Base-by-base conservation (phyloP, 192 early-diverging fungal genomes). In the Coemansia sp. region DNA sequence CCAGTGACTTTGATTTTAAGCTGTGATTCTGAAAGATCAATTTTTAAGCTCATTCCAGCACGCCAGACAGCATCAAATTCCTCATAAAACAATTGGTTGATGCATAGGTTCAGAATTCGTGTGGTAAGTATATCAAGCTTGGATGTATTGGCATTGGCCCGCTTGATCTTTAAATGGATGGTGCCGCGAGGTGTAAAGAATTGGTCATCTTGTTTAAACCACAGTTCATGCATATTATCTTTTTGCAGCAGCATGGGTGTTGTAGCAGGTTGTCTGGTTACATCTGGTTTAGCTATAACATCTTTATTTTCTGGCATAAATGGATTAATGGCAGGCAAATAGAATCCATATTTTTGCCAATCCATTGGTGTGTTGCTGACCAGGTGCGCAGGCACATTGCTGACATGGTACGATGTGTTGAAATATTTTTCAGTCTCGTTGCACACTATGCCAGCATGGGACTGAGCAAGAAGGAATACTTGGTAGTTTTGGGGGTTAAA, bases 171-270 rank as follows among this genome's bases (percentile, higher is more conserved):
- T 14, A 54, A 25, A 25, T 54, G 6, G 12, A 54, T 23, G 27
- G 14, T 31, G n/a, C 89, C 92, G 60, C 90, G 89, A n/a, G 94
- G 96, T 3, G 91, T 84, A 82, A 86, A 90, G 62, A 93, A 98
- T 1, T 81, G 90, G 65, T 94, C 89, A 69, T 98, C 96, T 59
- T 90, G 88, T 65, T 94, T 94, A 62, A 92, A 86, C 96, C 96
- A 98, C 62, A 94, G 59, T 8, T 93, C 85, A 22, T 53, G 16
- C 17, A 14, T 41, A 11, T 74, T 64, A 0, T 21, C 53, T 41
- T 38, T 49, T 19, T 49, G 43, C 14, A 74, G 37, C 23, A 68
- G 57, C 22, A 23, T 45, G 11, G 63, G 72, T 12, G 2, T 23
- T 10, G 9, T 31, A 31, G 6, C 29, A 31, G 29, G 29, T 4